Base-by-base conservation (phyloP, 2,329 filamentous ascomycete genomes). In the Chrysoporthe deuterocubensis region DNA sequence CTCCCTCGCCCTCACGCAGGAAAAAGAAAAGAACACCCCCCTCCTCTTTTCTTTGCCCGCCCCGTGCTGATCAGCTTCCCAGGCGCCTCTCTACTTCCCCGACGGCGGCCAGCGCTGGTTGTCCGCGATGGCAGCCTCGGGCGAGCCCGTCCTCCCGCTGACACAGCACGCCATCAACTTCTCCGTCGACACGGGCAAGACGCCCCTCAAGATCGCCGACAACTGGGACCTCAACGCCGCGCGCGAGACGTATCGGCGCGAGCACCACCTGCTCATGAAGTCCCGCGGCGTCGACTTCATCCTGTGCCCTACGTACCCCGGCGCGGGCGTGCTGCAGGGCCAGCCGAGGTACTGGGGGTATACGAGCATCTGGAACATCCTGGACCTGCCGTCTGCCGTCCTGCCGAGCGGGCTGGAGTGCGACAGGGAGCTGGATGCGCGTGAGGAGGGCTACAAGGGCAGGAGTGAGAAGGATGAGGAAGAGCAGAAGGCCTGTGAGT, bases 291-390 rank as follows among this genome's bases (percentile, higher is more conserved):
- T 71, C 5, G 70, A 69, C 54, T 67, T 71, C 44, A 69, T 71
- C 40, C 52, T 71, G 18, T 59, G 65, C 13, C 70, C 70, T 2
- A 48, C 61, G 2, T 71, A 69, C n/a, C 21, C 62, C 4, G 70
- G 70, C 32, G 70, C 66, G 7, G 68, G 68, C 1, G 68, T 66
- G 18, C 46, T 70, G 48, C 65, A 64, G 46, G 68, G 68, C 6
- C 67, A 69, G n/a, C 54, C 66, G 3, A 60, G 69, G n/a, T 72
- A 71, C 37, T 67, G 70, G 58, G 66, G 65, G 2, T 74, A 74
- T 37, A 74, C 72, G 2, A 67, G 70, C 14, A 71, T 74, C 64
- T 74, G 70, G 67, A 73, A 73, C 44, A 68, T 73, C 11, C 52
- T 74, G 5, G 72, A 74, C 42, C 57, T 71, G 32, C 72, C 73